phyloP scores from a whole-genome alignment of 768 basidiomycete species.

The Hirschioporus abietinus region DNA sequence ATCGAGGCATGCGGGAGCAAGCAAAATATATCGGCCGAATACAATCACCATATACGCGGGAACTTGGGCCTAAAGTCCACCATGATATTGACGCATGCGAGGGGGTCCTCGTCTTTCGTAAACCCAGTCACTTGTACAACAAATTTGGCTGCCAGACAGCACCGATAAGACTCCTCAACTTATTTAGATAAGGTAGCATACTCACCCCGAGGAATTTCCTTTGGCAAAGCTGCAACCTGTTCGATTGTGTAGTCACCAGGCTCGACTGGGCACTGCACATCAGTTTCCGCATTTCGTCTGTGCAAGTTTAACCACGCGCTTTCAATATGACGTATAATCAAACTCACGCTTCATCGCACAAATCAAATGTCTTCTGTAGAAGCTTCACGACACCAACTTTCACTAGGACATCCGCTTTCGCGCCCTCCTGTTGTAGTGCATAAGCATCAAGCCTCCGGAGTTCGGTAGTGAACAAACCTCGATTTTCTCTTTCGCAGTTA shows the following conservation, averaged over 20 bases:
- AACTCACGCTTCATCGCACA: constrained; percentile 92
- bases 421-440: constrained; percentile 62
- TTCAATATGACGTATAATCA: constrained; percentile 4
- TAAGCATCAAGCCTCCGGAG: not conserved
- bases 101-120: constrained; percentile 63
- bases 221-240: constrained; percentile 84
- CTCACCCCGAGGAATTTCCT: constrained; percentile 81
- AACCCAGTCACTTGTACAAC: constrained; percentile 60
- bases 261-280: constrained; percentile 80
- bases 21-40: not conserved
- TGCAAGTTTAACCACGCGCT: constrained; percentile 4
- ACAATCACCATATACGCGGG: constrained; percentile 5
- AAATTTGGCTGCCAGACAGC: constrained; percentile 69
- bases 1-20: not conserved
- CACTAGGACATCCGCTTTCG: constrained; percentile 83
- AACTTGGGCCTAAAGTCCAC: constrained; percentile 65
- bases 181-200: not conserved
- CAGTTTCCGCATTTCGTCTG: constrained; percentile 71
- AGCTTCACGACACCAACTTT: constrained; percentile 93
- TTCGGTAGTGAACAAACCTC: constrained; percentile 42
- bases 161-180: constrained; percentile 6
- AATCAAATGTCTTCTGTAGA: constrained; percentile 75
- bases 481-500: constrained; percentile 49
- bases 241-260: constrained; percentile 63
- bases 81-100: constrained; percentile 76